These are phyloP conservation scores for Hypsizygus marmoreus DNA, from an alignment of 768 basidiomycete genomes.

Conservation along the genomic window DNA sequence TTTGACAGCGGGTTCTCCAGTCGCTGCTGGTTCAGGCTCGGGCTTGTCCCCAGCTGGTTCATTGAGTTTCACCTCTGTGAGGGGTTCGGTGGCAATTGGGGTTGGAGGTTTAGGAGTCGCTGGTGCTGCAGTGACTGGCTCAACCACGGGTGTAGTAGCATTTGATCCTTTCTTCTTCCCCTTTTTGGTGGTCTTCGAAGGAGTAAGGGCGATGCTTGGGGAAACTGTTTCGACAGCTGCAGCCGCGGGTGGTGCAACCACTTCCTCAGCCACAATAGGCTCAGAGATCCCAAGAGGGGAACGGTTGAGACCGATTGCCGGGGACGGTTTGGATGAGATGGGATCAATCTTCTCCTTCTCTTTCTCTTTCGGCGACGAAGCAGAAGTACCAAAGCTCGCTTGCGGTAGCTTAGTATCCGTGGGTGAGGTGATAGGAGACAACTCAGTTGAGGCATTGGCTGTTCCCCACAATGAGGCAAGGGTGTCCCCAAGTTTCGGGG, in stretches of 20 bases:
- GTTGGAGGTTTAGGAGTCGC: constrained; percentile 8
- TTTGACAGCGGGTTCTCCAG: neutral
- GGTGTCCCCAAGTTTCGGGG: constrained; percentile 35
- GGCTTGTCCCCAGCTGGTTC: constrained; percentile 20
- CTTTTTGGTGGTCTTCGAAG: constrained; percentile 13
- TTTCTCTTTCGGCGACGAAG: constrained; percentile 15
- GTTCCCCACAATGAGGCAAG: constrained; percentile 53
- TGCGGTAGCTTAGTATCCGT: constrained; percentile 7
- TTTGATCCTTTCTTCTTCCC: constrained; percentile 15
- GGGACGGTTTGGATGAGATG: constrained; percentile 23
- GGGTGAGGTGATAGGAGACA: constrained; percentile 6
- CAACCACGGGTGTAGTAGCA: constrained; percentile 13
- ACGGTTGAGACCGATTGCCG: constrained; percentile 15
- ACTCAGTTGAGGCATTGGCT: constrained; percentile 10
- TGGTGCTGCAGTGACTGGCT: constrained; percentile 5
- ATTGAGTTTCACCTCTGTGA: constrained; percentile 10
- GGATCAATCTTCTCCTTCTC: constrained; percentile 21
- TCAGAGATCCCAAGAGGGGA: constrained; percentile 19
- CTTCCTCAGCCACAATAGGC: constrained; percentile 13
- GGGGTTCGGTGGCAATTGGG: constrained; percentile 5
- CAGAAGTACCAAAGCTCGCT: constrained; percentile 7
- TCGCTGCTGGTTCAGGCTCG: constrained; percentile 20
- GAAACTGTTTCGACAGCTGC: constrained; percentile 4
- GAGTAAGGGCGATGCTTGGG: neutral
- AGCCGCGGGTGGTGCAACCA: neutral